Evolutionary conservation across 495 filamentous ascomycete species (phyloP), one percentile per base, ranked within the genome.

Genomic region (Neurospora sp.): DNA sequence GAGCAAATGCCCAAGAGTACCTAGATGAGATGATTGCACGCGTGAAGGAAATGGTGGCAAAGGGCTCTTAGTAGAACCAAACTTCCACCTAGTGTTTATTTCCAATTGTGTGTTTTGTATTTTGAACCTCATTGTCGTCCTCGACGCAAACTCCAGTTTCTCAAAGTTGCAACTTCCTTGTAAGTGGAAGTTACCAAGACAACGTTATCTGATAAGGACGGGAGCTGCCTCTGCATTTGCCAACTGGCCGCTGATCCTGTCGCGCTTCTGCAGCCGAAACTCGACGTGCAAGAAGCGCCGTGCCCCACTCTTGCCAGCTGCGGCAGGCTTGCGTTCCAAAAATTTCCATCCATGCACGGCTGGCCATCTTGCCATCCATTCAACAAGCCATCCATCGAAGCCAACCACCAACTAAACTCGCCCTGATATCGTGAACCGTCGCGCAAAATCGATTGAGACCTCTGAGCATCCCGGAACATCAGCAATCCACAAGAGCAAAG

Each of bases 251-350:
- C 53, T 66, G 27, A 37, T 66, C 31, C 53, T 66, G 27, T 66
- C 27, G 53, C 27, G 53, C 14, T 35, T 66, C 53, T 66, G 27
- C 53, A 66, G 27, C 53, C 53, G 53, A 4, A 66, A 66, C 14
- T 35, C 22, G 0, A 31, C 53, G 6, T 31, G 27, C 22, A 66
- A 35, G 22, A 35, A 31, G 44, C 39, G 20, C 3, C n/a, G 3
- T 2, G 72, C 71, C 75, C 75, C 75, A 74, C 75, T 68, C 69
- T 41, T 18, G 14, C 31, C 42, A 38, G 75, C 73, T 71, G 44
- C 70, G 68, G 72, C 70, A 73, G 75, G 71, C 46, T 73, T 44
- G 69, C 20, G 2, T 31, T 53, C 75, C 73, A 76, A 75, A 76
- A 76, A 73, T 75, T 75, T 71, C 73, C 59, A 75, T 66, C 53